Base-by-base conservation (phyloP, 805 yeast species). In the Clavispora phyllophila region DNA sequence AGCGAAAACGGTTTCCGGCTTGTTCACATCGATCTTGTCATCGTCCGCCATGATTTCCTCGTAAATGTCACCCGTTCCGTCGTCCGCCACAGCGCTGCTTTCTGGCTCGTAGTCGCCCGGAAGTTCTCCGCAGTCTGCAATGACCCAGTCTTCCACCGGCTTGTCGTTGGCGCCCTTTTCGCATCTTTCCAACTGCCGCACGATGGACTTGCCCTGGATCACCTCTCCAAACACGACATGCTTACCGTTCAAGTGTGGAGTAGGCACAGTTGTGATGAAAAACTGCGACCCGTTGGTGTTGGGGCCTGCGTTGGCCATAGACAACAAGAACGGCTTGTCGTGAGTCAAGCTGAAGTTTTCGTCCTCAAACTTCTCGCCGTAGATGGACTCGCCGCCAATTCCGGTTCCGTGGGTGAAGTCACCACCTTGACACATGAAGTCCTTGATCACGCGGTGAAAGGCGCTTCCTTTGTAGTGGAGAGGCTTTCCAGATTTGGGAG, bases 221-320 rank as follows among this genome's bases (percentile, higher is more conserved):
- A 93, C 89, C 62, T 85, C 80, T 49, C 99, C 99, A 61, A 93
- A 93, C 3, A 93, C 96, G 61, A 87, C 96, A 77, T 89, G 95
- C 72, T 84, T 82, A 50, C 96, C 96, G 61, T 89, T 95, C 67
- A 90, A 78, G 91, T 93, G 87, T 47, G 93, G 84, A 60, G 84
- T 75, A 54, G 83, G 75, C 42, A 86, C 90, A 45, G 96, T 88
- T 67, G 96, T 88, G 73, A 88, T 84, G 79, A 91, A 90, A 73
- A 90, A 90, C 74, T 90, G 98, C 43, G 96, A 89, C 45, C 97
- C 97, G 74, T 91, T 91, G 73, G 97, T 87, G 82, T 88, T 87
- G 69, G 95, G 96, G 57, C 97, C 97, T 51, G 97, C 95, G 66
- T 91, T 91, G 66, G 97, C 97, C 97, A 91, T 91, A 50, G 96